Evolutionary conservation across 441 rosid species (phyloP).

Genomic region (Erodium trifolium): DNA sequence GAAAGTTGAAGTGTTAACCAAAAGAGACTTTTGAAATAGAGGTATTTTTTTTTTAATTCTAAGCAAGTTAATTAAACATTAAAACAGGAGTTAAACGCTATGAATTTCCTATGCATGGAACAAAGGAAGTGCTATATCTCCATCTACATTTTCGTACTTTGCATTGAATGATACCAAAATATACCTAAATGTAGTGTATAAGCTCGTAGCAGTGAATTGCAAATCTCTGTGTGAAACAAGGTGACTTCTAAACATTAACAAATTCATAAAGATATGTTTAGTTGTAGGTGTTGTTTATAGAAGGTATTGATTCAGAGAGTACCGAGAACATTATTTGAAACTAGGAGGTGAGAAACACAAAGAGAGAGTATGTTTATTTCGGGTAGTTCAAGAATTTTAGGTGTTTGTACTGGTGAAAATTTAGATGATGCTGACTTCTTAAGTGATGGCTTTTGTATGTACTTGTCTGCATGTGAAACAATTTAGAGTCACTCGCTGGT

Average conservation of each 20-base stretch:
- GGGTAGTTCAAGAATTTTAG: not conserved
- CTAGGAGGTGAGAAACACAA: not conserved
- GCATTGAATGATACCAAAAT: not conserved
- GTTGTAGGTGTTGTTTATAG: not conserved
- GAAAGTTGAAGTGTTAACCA: slow-evolving; percentile 3
- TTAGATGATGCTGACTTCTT: not conserved
- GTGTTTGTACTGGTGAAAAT: not conserved
- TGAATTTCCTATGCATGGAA: not conserved
- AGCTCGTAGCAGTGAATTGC: not conserved
- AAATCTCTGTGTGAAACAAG: not conserved
- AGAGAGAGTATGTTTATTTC: not conserved
- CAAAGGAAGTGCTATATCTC: not conserved
- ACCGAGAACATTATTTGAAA: not conserved
- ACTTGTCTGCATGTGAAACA: not conserved
- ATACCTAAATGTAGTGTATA: not conserved
- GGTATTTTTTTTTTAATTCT: not conserved
- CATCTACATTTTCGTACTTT: slow-evolving; percentile 3
- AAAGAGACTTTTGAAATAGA: not conserved
- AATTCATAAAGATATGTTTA: not conserved
- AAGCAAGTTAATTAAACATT: not conserved
- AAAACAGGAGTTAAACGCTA: not conserved
- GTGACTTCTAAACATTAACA: not conserved
- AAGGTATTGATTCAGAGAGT: too few species aligned
- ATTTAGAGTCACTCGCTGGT: not conserved
- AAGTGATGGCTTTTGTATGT: not conserved